Base-by-base conservation (phyloP, 768 basidiomycete species). In the Leccinum boreale region DNA sequence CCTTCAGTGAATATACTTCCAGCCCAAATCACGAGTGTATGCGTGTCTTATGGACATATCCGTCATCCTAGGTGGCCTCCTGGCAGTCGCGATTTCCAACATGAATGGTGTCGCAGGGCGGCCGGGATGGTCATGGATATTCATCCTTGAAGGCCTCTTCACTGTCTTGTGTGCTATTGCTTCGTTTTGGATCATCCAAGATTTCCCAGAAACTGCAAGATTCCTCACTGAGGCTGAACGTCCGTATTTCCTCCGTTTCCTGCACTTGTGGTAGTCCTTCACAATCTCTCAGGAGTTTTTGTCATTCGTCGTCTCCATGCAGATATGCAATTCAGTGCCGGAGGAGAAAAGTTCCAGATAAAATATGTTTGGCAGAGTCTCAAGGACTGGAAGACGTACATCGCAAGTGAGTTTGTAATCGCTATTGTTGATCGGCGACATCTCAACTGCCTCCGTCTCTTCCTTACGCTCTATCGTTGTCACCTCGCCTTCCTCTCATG, bases 131-230 rank as follows among this genome's bases (percentile, higher is more conserved):
- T 79, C 83, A 8, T 87, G 85, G 86, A 85, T 86, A 57, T 88
- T 88, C 67, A 88, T 90, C 57, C 67, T 91, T 4, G 88, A 90
- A 70, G 90, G 90, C 3, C 72, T 90, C 42, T 74, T 83, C 35
- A 92, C 90, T 0, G 75, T 91, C 33, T 23, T 87, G 3, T 77
- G 80, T 46, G 82, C 82, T 9, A 52, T 82, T 8, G 76, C 76
- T 3, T 87, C 88, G 0, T 91, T 81, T 74, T 91, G 85, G 81
- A 70, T 92, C 50, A 80, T 93, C 21, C 81, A 87, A 63, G 89
- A 91, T 70, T 92, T 91, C 68, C 89, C 90, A 2, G 87, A 89
- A 54, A 84, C 79, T 0, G 87, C 89, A 1, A 85, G 78, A 58
- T 92, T 92, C 70, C 74, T 92, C 39, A 82, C 77, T 7, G 79